These are phyloP conservation scores for Globisporangium nagaii DNA, from an alignment of 352 stramenopile genomes.

Conservation along the genomic window DNA sequence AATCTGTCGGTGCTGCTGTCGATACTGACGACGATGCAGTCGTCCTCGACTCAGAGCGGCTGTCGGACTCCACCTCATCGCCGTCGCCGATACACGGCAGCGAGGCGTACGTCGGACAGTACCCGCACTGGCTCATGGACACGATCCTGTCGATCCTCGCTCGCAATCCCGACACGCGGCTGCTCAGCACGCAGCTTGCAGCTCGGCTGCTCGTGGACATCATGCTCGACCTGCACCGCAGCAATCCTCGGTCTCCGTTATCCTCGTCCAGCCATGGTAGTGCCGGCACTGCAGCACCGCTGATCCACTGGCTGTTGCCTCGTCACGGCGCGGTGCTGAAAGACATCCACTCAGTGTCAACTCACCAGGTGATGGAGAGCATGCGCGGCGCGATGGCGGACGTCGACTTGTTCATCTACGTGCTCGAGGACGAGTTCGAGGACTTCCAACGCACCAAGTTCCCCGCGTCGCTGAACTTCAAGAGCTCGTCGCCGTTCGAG, in stretches of 20 bases:
- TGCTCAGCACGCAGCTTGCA: conserved; percentile 53
- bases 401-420: conserved; percentile 77
- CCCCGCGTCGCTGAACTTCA: conserved; percentile 40
- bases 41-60: no score
- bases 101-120: conserved; percentile 13
- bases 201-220: conserved; percentile 53
- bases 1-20: background rate
- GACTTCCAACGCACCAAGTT: conserved; percentile 46
- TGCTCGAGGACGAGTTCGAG: conserved; percentile 65
- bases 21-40: no score
- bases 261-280: no score
- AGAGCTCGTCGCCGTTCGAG: conserved; percentile 64
- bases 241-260: background rate
- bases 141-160: conserved; percentile 35
- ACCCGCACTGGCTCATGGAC: conserved; percentile 54
- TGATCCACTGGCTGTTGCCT: conserved; percentile 16
- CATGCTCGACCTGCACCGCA: conserved; percentile 27
- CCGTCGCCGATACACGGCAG: background rate
- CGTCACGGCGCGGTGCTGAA: conserved; percentile 29
- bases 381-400: conserved; percentile 78
- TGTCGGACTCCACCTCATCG: background rate
- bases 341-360: conserved; percentile 58
- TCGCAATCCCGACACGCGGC: conserved; percentile 38
- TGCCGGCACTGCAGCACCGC: background rate
- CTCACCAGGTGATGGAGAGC: conserved; percentile 75